These are phyloP conservation scores for Neurospora cerealis DNA, from an alignment of 495 filamentous ascomycete species.

Conservation along the genomic window DNA sequence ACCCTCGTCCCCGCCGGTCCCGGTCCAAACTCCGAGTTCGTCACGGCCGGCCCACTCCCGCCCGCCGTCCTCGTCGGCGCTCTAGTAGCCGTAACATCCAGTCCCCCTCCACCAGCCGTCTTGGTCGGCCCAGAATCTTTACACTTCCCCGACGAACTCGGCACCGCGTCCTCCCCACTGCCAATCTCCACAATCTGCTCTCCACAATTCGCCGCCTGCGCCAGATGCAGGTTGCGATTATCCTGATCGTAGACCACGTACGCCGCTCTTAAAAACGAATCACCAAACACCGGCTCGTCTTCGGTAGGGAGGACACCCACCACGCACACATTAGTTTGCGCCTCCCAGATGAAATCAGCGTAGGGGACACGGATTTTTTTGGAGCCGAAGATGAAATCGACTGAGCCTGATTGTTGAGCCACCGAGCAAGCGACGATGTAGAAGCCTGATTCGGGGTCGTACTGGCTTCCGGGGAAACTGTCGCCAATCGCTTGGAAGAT, in stretches of 20 bases:
- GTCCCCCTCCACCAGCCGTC: background rate
- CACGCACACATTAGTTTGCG: constrained; percentile 20
- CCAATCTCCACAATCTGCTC: constrained; percentile 17
- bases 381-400: constrained; percentile 49
- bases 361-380: constrained; percentile 49
- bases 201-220: constrained; percentile 27
- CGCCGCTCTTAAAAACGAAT: constrained; percentile 23
- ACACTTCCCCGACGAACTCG: constrained; percentile 5
- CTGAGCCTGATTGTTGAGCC: constrained; percentile 35
- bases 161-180: constrained; percentile 6
- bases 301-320: constrained; percentile 15
- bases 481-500: constrained; percentile 19
- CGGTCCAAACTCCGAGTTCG: constrained; percentile 5
- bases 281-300: constrained; percentile 19
- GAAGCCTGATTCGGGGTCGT: constrained; percentile 22
- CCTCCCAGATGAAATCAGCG: constrained; percentile 48
- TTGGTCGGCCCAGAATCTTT: constrained; percentile 3
- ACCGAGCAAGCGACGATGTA: constrained; percentile 51
- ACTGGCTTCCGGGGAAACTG: constrained; percentile 12
- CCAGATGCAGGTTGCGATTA: constrained; percentile 23
- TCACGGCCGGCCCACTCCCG: background rate
- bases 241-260: constrained; percentile 29
- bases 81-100: constrained; percentile 8
- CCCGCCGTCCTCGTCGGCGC: constrained; percentile 4
- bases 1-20: constrained; percentile 7